phyloP scores from a whole-genome alignment of 2,329 filamentous ascomycete species.

The Diaporthe batatas region DNA sequence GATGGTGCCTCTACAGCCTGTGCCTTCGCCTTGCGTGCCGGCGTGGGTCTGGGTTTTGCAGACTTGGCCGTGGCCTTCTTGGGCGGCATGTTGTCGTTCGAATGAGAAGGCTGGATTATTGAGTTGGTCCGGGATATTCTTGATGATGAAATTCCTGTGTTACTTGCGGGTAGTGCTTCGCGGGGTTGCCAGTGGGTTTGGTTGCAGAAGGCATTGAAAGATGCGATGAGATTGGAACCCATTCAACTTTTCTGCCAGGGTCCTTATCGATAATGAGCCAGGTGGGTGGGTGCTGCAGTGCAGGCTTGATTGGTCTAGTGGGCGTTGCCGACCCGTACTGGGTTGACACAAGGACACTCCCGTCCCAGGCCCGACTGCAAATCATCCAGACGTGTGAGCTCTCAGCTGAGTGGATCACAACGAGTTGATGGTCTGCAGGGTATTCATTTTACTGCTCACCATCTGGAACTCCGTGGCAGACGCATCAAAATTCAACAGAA shows the following conservation, averaged over 20 bases:
- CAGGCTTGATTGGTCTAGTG: neutral
- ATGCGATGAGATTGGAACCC: conserved; percentile 24
- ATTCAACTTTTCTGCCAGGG: conserved; percentile 36
- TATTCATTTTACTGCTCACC: neutral
- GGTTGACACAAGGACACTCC: neutral
- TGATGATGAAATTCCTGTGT: neutral
- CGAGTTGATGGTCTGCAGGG: neutral
- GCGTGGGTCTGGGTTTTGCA: conserved; percentile 31
- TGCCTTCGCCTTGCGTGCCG: conserved; percentile 28
- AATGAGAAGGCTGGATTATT: neutral
- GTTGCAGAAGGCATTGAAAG: neutral
- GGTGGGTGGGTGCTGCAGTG: no score
- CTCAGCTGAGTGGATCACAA: neutral
- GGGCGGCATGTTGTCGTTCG: conserved; percentile 29
- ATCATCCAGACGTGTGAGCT: neutral
- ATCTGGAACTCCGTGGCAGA: no score
- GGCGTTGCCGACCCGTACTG: neutral
- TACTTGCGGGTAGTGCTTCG: neutral
- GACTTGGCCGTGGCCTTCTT: conserved; percentile 25
- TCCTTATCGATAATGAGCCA: conserved; percentile 29
- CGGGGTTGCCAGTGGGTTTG: neutral
- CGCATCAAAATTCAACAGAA: neutral
- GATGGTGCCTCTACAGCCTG: conserved; percentile 14
- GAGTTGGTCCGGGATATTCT: neutral
- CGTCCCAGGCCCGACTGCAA: neutral